phyloP scores from a whole-genome alignment of 1,284 basidiomycete species.

The Pseudozyma tsukubaensis region DNA sequence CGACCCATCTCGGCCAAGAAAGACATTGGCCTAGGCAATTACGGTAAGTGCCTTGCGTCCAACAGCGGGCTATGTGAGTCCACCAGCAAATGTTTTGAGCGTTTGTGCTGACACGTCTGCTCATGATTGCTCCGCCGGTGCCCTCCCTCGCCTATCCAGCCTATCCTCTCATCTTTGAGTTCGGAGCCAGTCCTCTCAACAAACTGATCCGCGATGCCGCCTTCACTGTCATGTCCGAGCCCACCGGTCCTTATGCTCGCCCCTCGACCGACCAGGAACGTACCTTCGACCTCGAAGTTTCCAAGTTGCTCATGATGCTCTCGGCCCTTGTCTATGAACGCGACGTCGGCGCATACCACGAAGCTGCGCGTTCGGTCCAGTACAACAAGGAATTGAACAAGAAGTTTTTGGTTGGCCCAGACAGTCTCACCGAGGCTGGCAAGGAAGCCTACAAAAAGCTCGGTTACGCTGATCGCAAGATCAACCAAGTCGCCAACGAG shows the following conservation, averaged over 20 bases:
- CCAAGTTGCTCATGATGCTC: constrained; percentile 44
- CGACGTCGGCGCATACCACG: constrained; percentile 19
- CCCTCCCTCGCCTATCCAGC: constrained; percentile 30
- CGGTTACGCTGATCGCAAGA: constrained; percentile 31
- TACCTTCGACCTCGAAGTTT: constrained; percentile 55
- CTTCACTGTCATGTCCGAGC: constrained; percentile 49
- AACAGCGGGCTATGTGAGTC: too few relatives aligned
- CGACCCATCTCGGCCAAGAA: constrained; percentile 12
- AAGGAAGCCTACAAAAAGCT: constrained; percentile 25
- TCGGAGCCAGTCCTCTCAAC: constrained; percentile 46
- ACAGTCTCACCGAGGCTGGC: constrained; percentile 26
- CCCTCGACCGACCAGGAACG: constrained; percentile 40
- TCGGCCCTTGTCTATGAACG: constrained; percentile 49
- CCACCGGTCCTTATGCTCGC: constrained; percentile 9
- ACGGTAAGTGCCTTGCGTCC: constrained; percentile 20
- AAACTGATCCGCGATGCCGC: constrained; percentile 59
- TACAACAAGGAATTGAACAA: constrained; percentile 20
- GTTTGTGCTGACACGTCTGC: background rate
- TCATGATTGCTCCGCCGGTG: too few relatives aligned
- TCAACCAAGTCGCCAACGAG: constrained; percentile 34
- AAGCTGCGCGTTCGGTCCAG: constrained; percentile 21
- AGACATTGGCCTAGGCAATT: constrained; percentile 36
- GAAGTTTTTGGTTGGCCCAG: constrained; percentile 3
- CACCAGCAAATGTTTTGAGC: too few relatives aligned
- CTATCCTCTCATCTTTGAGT: constrained; percentile 68